phyloP scores from a whole-genome alignment of 2,329 filamentous ascomycete genomes.

The Colletotrichum euphorbiae region DNA sequence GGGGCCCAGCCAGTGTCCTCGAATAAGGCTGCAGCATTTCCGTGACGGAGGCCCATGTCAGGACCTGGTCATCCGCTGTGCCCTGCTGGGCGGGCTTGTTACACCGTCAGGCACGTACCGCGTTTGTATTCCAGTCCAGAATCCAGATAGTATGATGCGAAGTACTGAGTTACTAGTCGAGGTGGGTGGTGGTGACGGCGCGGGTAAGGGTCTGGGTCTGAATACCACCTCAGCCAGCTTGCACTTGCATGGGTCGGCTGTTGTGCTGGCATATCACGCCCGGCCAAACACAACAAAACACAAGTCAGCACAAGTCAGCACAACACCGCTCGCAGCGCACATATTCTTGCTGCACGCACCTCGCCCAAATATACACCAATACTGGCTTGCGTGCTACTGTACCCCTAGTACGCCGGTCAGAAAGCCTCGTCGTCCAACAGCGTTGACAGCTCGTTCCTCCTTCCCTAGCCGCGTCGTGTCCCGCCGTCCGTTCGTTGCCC shows the following conservation, averaged over 20 bases:
- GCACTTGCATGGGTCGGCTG: constrained; percentile 8
- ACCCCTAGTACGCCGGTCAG: constrained; percentile 19
- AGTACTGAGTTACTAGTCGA: not conserved
- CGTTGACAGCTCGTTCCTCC: constrained; percentile 20
- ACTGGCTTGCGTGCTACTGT: constrained; percentile 6
- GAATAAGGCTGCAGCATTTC: constrained; percentile 39
- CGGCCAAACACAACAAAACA: constrained; percentile 30
- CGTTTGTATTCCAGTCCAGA: constrained; percentile 5
- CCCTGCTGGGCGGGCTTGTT: constrained; percentile 26
- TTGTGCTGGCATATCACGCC: constrained; percentile 36
- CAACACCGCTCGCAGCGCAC: constrained; percentile 21
- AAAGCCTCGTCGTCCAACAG: constrained; percentile 28
- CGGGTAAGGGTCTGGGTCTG: constrained; percentile 1
- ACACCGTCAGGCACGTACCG: constrained; percentile 32
- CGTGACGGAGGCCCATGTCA: constrained; percentile 21
- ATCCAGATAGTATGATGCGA: no score
- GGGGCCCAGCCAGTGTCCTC: constrained; percentile 18
- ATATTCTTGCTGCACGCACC: constrained; percentile 35
- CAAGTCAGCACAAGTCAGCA: constrained; percentile 28
- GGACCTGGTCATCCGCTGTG: constrained; percentile 22
- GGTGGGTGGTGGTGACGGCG: not conserved
- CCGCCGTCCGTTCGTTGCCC: constrained; percentile 3
- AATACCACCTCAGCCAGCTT: constrained; percentile 26
- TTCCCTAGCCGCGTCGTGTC: constrained; percentile 10
- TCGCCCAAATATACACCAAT: constrained; percentile 30